Evolutionary conservation across 345 rosid genomes (phyloP).

Genomic region (Cardiospermum halicacabum): DNA sequence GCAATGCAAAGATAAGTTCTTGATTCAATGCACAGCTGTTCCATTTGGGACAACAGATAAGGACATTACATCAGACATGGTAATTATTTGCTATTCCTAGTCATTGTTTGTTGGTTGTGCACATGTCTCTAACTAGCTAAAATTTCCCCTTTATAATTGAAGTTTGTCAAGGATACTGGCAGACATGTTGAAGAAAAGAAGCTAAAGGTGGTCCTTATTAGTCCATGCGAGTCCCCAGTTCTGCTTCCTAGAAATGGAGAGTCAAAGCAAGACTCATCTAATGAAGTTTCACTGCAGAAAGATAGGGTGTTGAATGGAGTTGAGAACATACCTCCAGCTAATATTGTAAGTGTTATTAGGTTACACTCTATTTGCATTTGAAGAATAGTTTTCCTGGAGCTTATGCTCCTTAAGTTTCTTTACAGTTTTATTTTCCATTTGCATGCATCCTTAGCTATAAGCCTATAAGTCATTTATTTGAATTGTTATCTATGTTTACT

Average conservation of each 20-base stretch:
- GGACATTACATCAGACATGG: constrained; percentile 37
- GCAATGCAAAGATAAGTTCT: constrained; percentile 57
- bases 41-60: constrained; percentile 39
- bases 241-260: constrained; percentile 31
- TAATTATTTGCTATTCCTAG: constrained; percentile 10
- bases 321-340: constrained; percentile 40
- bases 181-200: constrained; percentile 43
- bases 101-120: not conserved
- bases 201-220: constrained; percentile 38
- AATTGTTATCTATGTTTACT: not conserved
- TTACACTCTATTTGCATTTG: not conserved
- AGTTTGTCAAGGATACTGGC: constrained; percentile 44
- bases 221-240: constrained; percentile 31
- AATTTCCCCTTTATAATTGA: constrained; percentile 6
- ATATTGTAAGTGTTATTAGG: constrained; percentile 22
- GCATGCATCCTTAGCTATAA: no score
- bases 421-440: not conserved
- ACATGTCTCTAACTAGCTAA: not conserved
- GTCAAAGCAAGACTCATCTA: constrained; percentile 26
- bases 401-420: not conserved
- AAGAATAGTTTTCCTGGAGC: not conserved
- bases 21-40: constrained; percentile 44
- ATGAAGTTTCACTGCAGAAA: constrained; percentile 19
- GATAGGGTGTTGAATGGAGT: constrained; percentile 25
- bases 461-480: not conserved